These are phyloP conservation scores for Trichoderma arundinaceum DNA, from an alignment of 2,329 filamentous ascomycete species.

Conservation along the genomic window DNA sequence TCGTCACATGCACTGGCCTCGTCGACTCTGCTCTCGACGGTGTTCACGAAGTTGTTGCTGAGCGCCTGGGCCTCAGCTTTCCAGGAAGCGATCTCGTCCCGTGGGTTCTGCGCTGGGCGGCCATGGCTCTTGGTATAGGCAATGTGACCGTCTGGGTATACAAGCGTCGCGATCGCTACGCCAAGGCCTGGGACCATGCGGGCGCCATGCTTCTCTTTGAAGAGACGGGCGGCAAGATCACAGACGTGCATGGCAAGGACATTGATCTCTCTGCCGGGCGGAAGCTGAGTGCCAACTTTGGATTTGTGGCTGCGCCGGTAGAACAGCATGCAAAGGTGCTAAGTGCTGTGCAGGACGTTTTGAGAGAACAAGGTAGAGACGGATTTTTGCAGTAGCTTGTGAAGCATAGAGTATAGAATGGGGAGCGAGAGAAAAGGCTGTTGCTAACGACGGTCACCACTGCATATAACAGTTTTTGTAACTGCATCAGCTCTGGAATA, in stretches of 20 bases:
- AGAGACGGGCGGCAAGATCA: slow-evolving; percentile 61
- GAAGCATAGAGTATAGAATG: not conserved
- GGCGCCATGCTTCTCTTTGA: slow-evolving; percentile 65
- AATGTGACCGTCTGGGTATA: slow-evolving; percentile 65
- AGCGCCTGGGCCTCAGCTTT: slow-evolving; percentile 49
- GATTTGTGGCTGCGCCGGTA: slow-evolving; percentile 60
- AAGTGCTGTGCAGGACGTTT: slow-evolving; percentile 77
- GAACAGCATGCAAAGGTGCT: slow-evolving; percentile 53
- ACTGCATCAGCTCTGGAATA: too few species aligned
- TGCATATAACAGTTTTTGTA: not conserved
- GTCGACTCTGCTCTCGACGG: slow-evolving; percentile 56
- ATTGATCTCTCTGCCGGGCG: slow-evolving; percentile 59
- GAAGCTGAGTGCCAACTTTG: slow-evolving; percentile 57
- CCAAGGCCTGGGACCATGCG: slow-evolving; percentile 66
- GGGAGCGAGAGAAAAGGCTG: too few species aligned
- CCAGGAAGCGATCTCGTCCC: slow-evolving; percentile 60
- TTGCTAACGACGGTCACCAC: not conserved
- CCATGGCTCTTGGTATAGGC: slow-evolving; percentile 57
- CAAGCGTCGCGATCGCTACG: slow-evolving; percentile 52
- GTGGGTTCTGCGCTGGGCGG: slow-evolving; percentile 63
- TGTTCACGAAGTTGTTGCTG: slow-evolving; percentile 53
- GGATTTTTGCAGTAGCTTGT: slow-evolving; percentile 34
- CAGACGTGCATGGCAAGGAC: slow-evolving; percentile 57
- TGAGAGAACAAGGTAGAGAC: slow-evolving; percentile 50
- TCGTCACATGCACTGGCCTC: slow-evolving; percentile 55